Conservation (phyloP, 306 rosid species). For the Argentina anserina region DNA sequence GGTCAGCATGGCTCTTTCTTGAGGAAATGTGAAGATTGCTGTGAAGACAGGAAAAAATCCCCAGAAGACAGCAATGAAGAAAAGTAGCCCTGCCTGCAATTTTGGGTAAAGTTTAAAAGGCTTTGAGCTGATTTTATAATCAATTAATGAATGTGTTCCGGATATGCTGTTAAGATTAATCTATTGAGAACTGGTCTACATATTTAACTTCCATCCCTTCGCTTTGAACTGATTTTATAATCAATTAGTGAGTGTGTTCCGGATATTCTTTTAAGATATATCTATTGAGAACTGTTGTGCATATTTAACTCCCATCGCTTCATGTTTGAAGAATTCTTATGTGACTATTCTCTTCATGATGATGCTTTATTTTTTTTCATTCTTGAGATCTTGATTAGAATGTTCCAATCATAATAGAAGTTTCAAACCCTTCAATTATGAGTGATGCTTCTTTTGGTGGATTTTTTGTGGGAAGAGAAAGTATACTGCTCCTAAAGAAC, state of each 20-base stretch:
- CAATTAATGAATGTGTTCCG: background rate
- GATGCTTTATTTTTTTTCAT: background rate
- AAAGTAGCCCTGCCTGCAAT: conserved; percentile 87
- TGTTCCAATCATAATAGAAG: background rate
- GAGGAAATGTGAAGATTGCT: conserved; percentile 93
- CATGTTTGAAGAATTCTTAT: background rate
- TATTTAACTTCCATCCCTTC: no score
- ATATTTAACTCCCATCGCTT: background rate
- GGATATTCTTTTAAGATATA: background rate
- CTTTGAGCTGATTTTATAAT: background rate
- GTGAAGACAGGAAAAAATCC: conserved; percentile 97
- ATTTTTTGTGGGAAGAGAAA: background rate
- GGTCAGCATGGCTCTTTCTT: conserved; percentile 90
- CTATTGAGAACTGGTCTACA: background rate
- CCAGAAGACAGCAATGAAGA: conserved; percentile 97
- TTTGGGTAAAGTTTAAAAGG: conserved; percentile 12
- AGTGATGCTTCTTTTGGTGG: background rate
- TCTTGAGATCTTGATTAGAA: background rate
- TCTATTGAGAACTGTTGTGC: background rate
- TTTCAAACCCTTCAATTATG: background rate
- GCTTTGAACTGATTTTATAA: no score
- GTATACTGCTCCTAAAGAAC: conserved; percentile 6
- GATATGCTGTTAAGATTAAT: background rate
- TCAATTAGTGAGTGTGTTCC: no score
- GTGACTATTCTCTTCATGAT: background rate